Base-by-base conservation (phyloP, 441 rosid genomes). In the Gossypium lobatum region DNA sequence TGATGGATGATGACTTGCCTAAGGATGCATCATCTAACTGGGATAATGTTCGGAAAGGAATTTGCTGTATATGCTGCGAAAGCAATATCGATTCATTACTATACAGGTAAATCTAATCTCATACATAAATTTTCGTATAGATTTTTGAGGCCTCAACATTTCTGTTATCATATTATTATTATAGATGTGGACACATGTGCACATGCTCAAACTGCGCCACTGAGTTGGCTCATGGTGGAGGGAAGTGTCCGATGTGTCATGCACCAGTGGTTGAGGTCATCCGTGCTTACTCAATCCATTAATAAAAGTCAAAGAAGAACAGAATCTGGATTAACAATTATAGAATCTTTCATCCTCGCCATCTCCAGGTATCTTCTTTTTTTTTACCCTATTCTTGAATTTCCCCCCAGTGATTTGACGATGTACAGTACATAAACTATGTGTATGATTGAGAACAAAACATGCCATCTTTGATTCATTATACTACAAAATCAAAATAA, bases 171-270 rank as follows among this genome's bases (percentile, higher is more conserved):
- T 21, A 11, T 63, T 53, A 52, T 63, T 53, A 55, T 63, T 71
- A 59, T 85, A 95, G 97, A 85, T 95, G 98, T 42, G 98, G 98
- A 79, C 98, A 95, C 85, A 91, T 92, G 98, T 92, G 97, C 82
- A 75, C 97, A 2, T 95, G 98, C 75, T 88, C 90, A 28, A 85
- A 83, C 75, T 95, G 97, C 76, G 97, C 96, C 17, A 83, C 84
- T 81, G 85, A 85, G 82, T 81, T 95, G 85, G 86, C 88, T 66
- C 85, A 85, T 78, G 82, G 75, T 42, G 87, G 92, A 65, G 97
- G 85, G 25, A 95, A 92, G 84, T 92, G 98, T 79, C 98, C 97
- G n/a, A 91, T 95, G 97, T 95, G 97, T 73, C 77, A 78, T 53
- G 97, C 98, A 13, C 98, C 97, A 1, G 90, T 88, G 66, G 79